Conservation (phyloP, 441 rosid species). For the Corymbia calophylla region DNA sequence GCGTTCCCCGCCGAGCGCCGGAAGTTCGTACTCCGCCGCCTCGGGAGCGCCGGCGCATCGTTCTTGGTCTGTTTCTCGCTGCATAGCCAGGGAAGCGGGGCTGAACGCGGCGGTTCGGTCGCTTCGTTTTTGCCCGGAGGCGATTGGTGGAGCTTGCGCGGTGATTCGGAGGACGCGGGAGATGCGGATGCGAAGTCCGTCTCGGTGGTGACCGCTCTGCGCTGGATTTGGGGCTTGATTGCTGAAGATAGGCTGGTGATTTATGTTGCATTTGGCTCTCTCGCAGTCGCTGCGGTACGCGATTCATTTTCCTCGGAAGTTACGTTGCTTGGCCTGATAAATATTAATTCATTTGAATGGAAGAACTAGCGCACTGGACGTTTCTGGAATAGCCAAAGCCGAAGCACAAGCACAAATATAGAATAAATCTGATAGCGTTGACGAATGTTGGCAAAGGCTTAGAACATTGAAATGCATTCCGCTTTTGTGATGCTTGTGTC, state of each 20-base stretch:
- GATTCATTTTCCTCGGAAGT: neutral
- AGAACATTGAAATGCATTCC: neutral
- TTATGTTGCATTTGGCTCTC: constrained; percentile 27
- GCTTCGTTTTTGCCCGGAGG: constrained; percentile 10
- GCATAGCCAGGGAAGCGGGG: neutral
- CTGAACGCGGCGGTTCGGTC: neutral
- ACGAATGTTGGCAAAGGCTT: neutral
- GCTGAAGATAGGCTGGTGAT: constrained; percentile 29
- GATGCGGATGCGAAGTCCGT: neutral
- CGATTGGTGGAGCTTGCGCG: constrained; percentile 28
- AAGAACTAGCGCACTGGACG: neutral
- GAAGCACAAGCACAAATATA: neutral
- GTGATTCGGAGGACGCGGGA: neutral
- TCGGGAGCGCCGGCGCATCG: neutral
- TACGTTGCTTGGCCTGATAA: neutral
- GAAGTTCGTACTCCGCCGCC: neutral
- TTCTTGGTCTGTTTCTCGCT: neutral
- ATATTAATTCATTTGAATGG: neutral
- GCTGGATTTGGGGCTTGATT: constrained; percentile 7
- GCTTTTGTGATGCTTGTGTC: neutral
- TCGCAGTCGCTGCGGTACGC: constrained; percentile 34
- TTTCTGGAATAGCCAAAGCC: neutral
- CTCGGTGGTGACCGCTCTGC: neutral
- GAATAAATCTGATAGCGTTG: neutral
- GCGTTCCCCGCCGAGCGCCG: neutral